Percentiles rank a stretch among this genome's conserved stretches.
Conservation (phyloP, 2,329 filamentous ascomycete species). For the Verruconis gallopava region DNA sequence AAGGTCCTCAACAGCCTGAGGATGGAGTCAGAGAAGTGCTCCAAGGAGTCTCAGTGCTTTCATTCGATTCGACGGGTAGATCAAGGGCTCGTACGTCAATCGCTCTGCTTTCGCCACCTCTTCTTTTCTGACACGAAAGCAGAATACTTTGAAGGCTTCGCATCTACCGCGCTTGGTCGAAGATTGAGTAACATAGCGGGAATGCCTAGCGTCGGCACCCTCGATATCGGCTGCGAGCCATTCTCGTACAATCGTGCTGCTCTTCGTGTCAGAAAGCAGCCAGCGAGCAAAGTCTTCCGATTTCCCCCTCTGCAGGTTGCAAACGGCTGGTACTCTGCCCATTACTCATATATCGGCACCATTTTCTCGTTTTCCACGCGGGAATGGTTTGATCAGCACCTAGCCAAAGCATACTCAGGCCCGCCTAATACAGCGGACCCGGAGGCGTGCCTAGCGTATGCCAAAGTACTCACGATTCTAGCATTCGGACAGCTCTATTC, state of each 20-base stretch:
- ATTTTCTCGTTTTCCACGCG: constrained; percentile 43
- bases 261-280: not conserved
- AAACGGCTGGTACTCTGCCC: constrained; percentile 36
- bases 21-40: not conserved
- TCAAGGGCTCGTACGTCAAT: not conserved
- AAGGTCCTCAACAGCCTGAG: not conserved
- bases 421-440: constrained; percentile 30
- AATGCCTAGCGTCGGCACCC: not conserved
- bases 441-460: constrained; percentile 37
- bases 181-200: not conserved
- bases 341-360: constrained; percentile 44
- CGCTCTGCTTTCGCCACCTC: not conserved
- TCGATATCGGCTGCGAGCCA: not conserved
- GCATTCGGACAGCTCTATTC: constrained; percentile 46
- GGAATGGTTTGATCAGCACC: constrained; percentile 32
- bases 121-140: not conserved
- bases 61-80: not conserved
- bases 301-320: constrained; percentile 40
- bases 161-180: not conserved
- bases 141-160: not conserved
- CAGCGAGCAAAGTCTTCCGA: constrained; percentile 12
- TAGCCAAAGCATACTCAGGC: constrained; percentile 32
- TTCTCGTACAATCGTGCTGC: not conserved
- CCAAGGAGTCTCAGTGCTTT: not conserved
- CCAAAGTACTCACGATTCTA: constrained; percentile 40